Base-by-base conservation (phyloP, 2,329 filamentous ascomycete species). In the Arthrobotrys musiformis region DNA sequence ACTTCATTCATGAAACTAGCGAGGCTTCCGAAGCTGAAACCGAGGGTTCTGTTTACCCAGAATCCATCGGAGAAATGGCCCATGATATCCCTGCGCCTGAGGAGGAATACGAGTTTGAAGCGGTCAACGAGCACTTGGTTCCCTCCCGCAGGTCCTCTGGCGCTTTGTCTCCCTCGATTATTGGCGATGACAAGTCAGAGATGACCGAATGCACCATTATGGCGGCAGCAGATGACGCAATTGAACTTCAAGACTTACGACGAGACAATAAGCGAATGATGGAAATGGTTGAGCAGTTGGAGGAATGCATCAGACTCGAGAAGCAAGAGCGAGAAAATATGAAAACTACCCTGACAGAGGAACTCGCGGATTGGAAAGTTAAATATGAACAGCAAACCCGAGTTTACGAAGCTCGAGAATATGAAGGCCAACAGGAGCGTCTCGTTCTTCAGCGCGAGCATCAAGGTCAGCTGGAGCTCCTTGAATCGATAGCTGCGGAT, bases 1-100 rank as follows among this genome's bases (percentile, higher is more conserved):
- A 92, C 78, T 92, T 97, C 78, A 92, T 94, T 70, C 91, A 92
- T 77, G 92, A 94, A 69, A 67, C 66, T 19, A 70, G 66, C 66
- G 73, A 77, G 44, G 61, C 73, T n/a, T 77, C 73, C 4, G 73
- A 77, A 62, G 73, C 73, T 22, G 73, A 77, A 48, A 77, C 73
- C 4, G 73, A 77, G 33, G 66, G 66, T 7, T 77, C 73, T 19
- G 66, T 77, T 15, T 77, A 77, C 22, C 73, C 73, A n/a, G 73
- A 77, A 15, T 77, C 73, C 35, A 22, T 70, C 22, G 30, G 48
- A 26, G 73, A 77, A 19, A 77, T 77, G 60, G 40, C 30, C 6
- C 66, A 61, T 19, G 64, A 76, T 28, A 70, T 67, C 22, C 42
- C 60, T 19, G 66, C 40, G 22, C 48, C 58, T 2, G 66, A 70